Base-by-base conservation (phyloP, 495 filamentous ascomycete species). In the Paragyromitra xinjiangensis region DNA sequence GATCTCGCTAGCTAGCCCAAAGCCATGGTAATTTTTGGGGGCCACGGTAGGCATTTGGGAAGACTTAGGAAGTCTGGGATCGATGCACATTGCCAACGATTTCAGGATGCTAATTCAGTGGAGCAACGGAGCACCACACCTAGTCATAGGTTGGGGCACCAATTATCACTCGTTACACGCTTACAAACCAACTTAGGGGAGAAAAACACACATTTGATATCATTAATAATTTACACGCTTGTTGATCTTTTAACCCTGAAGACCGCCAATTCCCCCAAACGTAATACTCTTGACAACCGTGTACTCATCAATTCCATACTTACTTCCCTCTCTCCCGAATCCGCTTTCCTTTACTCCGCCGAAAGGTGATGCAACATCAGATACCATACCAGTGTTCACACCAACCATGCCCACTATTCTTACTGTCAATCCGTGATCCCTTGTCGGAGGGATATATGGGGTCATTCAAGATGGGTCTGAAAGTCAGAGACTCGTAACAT, bases 281-380 rank as follows among this genome's bases (percentile, higher is more conserved):
- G 93, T 95, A 48, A 97, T 89, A 85, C 89, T 95, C 88, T 99
- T 99, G 55, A 91, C 92, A 64, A 89, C 84, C 81, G 91, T 88
- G 83, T 96, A 99, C 85, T 98, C 95, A 9, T 92, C 92, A 79
- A 96, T 91, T 16, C 95, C 95, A 82, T 97, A 93, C 84, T 91
- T 91, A 83, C 92, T 94, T 44, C 95, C 95, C 85, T 99, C 95
- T 44, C 94, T 84, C 22, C 95, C 95, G 78, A 98, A 98, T 3
- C 95, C 95, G 82, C 91, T 94, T 84, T 93, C 87, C 84, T 99
- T 99, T 19, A 99, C 93, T 71, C 95, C 95, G 22, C 95, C 95
- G 82, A 98, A 99, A 69, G 93, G 93, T 73, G 91, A 85, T 0
- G 92, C 92, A 83, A 90, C 89, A 83, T 96, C 93, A 78, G 92